Evolutionary conservation across 2,329 filamentous ascomycete genomes (phyloP), one percentile per base, ranked within the genome.

Genomic region (Fusarium sublunatum): DNA sequence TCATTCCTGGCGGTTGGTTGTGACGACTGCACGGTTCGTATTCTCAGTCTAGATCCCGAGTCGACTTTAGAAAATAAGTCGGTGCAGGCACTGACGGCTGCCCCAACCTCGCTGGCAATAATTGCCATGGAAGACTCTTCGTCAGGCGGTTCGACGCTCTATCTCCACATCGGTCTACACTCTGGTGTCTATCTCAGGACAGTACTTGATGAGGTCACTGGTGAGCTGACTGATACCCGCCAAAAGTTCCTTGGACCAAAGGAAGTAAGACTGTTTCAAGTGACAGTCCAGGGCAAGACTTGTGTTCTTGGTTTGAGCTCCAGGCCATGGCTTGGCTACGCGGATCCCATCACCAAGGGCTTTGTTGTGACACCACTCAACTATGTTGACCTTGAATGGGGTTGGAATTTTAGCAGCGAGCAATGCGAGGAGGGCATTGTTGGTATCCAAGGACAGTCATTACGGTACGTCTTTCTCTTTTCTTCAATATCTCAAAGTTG

Each of bases 101-200:
- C 93, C 0, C 95, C 95, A 7, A 96, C 92, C 11, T 89, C 92
- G 1, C 80, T 99, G 39, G 90, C 90, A 34, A 96, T 99, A 68
- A 96, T 97, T 83, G 85, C 92, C 7, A 99, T 99, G 94, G 87
- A 92, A 12, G 95, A 99, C 75, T 96, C 94, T 2, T 92, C 91
- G 3, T 92, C 91, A 2, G 93, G 93, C 24, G 92, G 93, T 15
- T 91, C 88, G 10, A 96, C 94, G 0, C 83, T 97, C 5, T 98
- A 97, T 73, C 86, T 99, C 6, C 95, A 99, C 71, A 98, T 99
- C 59, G 96, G 95, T 52, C 85, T 99, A 2, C 90, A 95, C 73
- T 98, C 93, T 28, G 95, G 96, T 53, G 93, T 99, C 10, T 99
- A 99, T 74, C 86, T 99, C 24, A 88, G 96, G 40, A 98, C 95